Conservation (phyloP, 176 grass and related monocot species). For the Metroxylon sagu region DNA sequence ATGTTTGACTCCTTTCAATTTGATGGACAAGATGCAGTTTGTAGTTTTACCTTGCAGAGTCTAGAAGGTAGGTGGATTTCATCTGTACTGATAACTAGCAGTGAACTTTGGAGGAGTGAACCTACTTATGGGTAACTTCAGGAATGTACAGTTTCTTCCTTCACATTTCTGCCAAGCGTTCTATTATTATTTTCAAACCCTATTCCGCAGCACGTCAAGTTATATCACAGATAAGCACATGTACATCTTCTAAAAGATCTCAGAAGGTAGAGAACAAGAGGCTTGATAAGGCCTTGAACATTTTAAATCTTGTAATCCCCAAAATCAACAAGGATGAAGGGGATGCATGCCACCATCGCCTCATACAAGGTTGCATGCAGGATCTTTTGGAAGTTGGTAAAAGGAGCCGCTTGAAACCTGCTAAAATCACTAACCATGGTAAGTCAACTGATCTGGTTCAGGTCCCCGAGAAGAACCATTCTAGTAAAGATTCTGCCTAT, state of each 20-base stretch:
- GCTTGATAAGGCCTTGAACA: constrained; percentile 1
- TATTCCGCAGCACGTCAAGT: too few relatives aligned
- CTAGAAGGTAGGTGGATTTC: too few relatives aligned
- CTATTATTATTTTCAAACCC: not conserved
- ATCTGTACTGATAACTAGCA: not conserved
- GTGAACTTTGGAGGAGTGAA: constrained; percentile 4
- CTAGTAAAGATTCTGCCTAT: not conserved
- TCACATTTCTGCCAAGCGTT: constrained; percentile 7
- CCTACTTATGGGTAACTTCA: not conserved
- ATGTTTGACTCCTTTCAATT: too few relatives aligned
- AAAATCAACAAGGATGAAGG: constrained; percentile 1
- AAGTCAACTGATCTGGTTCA: not conserved
- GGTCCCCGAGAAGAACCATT: not conserved
- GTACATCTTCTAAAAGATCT: not conserved
- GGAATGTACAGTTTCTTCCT: not conserved
- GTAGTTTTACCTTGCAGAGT: too few relatives aligned
- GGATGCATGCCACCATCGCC: constrained; percentile 20
- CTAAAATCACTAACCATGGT: constrained; percentile 3
- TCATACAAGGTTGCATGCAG: constrained; percentile 36
- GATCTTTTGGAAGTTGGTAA: constrained; percentile 27
- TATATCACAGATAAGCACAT: not conserved
- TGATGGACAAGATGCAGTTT: too few relatives aligned
- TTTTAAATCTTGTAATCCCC: constrained; percentile 5
- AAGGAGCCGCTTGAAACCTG: not conserved
- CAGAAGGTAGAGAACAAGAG: not conserved